Evolutionary conservation across 2,329 filamentous ascomycete species (phyloP).

Genomic region (Bipolaris cookei): DNA sequence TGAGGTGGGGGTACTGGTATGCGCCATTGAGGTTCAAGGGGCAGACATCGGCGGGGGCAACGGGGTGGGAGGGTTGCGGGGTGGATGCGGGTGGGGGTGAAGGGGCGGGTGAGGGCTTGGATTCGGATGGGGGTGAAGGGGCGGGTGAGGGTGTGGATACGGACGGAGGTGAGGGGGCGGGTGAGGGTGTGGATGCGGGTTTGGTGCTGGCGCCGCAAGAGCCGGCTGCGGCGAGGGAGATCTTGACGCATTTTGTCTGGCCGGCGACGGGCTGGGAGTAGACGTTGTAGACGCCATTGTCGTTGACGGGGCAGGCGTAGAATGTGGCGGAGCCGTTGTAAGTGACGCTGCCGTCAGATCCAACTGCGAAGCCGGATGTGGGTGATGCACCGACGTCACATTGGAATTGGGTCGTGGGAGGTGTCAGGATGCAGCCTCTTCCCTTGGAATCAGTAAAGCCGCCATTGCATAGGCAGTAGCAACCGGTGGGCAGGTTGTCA

Average conservation of each 20-base stretch:
- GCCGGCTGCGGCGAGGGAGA: conserved; percentile 51
- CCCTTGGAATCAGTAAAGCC: conserved; percentile 62
- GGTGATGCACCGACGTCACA: conserved; percentile 61
- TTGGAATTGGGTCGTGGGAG: conserved; percentile 65
- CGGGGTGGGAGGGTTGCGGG: background rate
- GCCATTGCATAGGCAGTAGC: conserved; percentile 61
- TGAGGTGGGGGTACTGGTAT: conserved; percentile 56
- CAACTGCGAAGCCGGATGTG: conserved; percentile 63
- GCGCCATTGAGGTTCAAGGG: conserved; percentile 33
- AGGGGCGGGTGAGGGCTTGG: background rate
- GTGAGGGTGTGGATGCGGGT: background rate
- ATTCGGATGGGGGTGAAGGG: background rate
- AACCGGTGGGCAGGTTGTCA: conserved; percentile 54
- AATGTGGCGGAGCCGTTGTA: conserved; percentile 62
- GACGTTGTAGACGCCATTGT: conserved; percentile 62
- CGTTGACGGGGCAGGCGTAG: conserved; percentile 66
- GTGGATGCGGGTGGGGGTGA: background rate
- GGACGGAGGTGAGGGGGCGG: background rate
- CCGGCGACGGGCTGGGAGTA: conserved; percentile 54
- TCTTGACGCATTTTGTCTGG: conserved; percentile 58
- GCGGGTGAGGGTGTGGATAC: background rate
- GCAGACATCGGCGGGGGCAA: conserved; percentile 11
- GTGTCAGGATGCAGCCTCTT: conserved; percentile 68
- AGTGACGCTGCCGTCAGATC: conserved; percentile 59
- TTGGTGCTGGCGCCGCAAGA: conserved; percentile 29